Conservation (phyloP, 2,329 filamentous ascomycete genomes). For the Alternaria solani region DNA sequence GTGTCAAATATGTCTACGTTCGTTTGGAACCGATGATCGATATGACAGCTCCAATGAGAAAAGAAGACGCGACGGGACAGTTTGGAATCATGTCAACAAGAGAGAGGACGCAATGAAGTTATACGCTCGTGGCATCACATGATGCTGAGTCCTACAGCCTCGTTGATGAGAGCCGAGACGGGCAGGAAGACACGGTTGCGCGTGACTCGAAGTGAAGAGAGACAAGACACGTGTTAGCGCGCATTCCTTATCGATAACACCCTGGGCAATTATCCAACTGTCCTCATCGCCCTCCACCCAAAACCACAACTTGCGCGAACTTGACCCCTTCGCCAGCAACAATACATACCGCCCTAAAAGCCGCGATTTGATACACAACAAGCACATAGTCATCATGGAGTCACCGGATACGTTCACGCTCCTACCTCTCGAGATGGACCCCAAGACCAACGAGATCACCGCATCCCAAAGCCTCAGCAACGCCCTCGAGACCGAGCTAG, state of each 20-base stretch:
- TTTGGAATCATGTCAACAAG: not conserved
- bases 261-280: slow-evolving; percentile 28
- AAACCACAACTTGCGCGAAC: slow-evolving; percentile 8
- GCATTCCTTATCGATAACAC: slow-evolving; percentile 30
- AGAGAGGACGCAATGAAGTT: not conserved
- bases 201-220: not conserved
- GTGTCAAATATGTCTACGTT: not conserved
- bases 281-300: slow-evolving; percentile 26
- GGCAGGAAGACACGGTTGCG: not conserved
- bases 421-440: slow-evolving; percentile 82
- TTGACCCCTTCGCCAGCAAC: not conserved
- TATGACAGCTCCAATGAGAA: not conserved
- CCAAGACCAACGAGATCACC: slow-evolving; percentile 78
- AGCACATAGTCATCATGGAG: slow-evolving; percentile 38
- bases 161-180: not conserved
- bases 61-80: not conserved
- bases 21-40: not conserved
- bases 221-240: slow-evolving; percentile 20
- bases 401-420: slow-evolving; percentile 75
- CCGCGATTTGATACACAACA: not conserved
- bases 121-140: not conserved
- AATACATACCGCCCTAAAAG: not conserved
- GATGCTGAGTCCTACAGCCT: not conserved
- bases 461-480: slow-evolving; percentile 50
- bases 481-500: slow-evolving; percentile 60